A percentile compares a stretch with the other conserved stretches of the same genome.
Conservation (phyloP, 2,329 filamentous ascomycete species). For the Microcyclosporella mali region DNA sequence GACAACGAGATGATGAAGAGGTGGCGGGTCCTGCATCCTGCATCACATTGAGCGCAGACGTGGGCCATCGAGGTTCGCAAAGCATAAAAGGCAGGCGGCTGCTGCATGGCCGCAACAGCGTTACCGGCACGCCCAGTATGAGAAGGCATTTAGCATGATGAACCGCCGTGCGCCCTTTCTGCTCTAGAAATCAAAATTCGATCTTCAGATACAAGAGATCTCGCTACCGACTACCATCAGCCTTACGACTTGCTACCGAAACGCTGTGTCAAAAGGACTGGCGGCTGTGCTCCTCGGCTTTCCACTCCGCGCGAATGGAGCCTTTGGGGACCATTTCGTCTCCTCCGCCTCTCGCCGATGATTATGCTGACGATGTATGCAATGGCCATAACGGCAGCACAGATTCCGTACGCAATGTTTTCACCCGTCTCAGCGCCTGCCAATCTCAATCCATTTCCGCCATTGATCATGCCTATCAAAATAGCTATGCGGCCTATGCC, state of each 20-base stretch:
- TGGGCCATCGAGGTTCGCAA: no score
- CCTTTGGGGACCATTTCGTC: slow-evolving; percentile 2
- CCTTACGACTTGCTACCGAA: no score
- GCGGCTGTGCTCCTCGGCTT: background rate
- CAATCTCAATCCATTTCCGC: slow-evolving; percentile 48
- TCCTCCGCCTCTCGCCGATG: slow-evolving; percentile 24
- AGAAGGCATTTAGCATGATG: no score
- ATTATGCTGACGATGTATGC: slow-evolving; percentile 34
- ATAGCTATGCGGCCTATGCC: slow-evolving; percentile 36
- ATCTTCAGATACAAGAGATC: no score
- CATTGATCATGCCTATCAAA: slow-evolving; percentile 51
- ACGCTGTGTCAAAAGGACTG: background rate
- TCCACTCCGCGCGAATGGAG: slow-evolving; percentile 1
- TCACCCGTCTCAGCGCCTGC: slow-evolving; percentile 32
- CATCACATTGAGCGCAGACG: no score
- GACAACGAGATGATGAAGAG: background rate
- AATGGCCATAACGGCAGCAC: slow-evolving; percentile 44
- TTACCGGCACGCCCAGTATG: no score
- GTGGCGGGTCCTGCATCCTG: no score
- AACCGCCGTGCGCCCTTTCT: no score
- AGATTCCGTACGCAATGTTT: slow-evolving; percentile 40
- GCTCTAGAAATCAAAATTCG: no score
- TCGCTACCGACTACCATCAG: no score
- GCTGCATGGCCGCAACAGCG: no score
- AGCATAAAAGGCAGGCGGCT: no score